Evolutionary conservation across 129 eudicot species (phyloP), one percentile per base, ranked within the genome.

Genomic region (Apium graveolens): DNA sequence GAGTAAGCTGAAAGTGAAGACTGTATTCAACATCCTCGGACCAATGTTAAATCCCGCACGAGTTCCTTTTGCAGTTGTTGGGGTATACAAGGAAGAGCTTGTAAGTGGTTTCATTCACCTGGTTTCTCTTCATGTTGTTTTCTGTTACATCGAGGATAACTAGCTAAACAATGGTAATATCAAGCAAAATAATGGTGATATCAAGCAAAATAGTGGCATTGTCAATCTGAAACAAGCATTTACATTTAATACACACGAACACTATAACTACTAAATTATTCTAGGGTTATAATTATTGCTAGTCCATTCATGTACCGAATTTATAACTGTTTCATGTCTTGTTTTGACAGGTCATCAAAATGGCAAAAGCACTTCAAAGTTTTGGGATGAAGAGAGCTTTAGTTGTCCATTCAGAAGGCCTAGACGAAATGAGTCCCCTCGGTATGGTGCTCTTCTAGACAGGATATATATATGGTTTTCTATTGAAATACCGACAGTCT

Each of bases 361-460:
- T 93, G 97, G 98, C 98, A n/a, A 89, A 87, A 60, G 94, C 98
- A 29, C 97, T 93, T 80, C 97, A 93, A 79, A 84, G 86, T 6
- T 93, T 90, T 76, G 98, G 98, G 86, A 93, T 93, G 97, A 87
- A 89, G 78, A 87, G 97, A 83, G 98, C 98, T 82, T 77, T 93
- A 44, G 91, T 93, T 45, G 98, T 93, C 79, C 98, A 93, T 84
- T 93, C 98, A 29, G 98, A 93, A 78, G 98, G 98, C 63, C 84
- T 93, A 39, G 98, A 91, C 82, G 98, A 93, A 82, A 93, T 91
- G 95, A 91, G 97, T 77, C 97, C 98, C 42, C 89, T 93, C 53
- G 98, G 98, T 93, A 83, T 78, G 76, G 48, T 78, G 35, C 38
- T 45, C 69, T 71, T 70, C 55, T 70, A 21, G 48, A 18, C 65